A percentile compares a stretch with the other conserved stretches of the same genome.
These are phyloP conservation scores for Metschnikowia cubensis DNA, from an alignment of 805 yeast genomes.

Conservation along the genomic window DNA sequence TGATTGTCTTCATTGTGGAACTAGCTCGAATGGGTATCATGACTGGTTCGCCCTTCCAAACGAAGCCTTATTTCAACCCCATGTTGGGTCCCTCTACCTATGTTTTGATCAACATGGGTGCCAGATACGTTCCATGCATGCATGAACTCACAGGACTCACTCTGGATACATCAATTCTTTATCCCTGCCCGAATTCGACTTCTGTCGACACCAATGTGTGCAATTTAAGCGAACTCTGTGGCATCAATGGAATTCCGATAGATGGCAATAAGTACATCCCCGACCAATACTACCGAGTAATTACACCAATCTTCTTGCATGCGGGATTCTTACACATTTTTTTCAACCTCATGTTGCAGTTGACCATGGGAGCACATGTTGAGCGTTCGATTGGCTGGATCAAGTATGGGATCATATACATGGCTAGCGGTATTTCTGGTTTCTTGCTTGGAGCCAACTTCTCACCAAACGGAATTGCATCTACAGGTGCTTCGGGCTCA, in stretches of 20 bases:
- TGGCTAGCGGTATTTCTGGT: constrained; percentile 62
- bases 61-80: constrained; percentile 70
- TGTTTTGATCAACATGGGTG: constrained; percentile 63
- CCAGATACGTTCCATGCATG: constrained; percentile 72
- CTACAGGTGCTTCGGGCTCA: constrained; percentile 71
- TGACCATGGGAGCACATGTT: constrained; percentile 55
- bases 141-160: constrained; percentile 48
- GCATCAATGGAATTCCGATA: constrained; percentile 46
- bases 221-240: constrained; percentile 54
- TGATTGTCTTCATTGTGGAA: constrained; percentile 59
- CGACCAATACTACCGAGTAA: constrained; percentile 64
- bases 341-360: constrained; percentile 58
- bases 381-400: constrained; percentile 55
- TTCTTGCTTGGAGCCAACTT: constrained; percentile 66
- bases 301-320: constrained; percentile 68
- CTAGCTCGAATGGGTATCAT: constrained; percentile 50
- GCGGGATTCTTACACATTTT: constrained; percentile 70
- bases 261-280: constrained; percentile 40
- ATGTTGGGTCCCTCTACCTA: constrained; percentile 75
- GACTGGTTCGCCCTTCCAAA: constrained; percentile 64
- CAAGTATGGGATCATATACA: constrained; percentile 51
- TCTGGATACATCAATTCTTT: constrained; percentile 39
- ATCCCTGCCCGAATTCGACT: constrained; percentile 72
- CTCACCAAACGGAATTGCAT: constrained; percentile 61
- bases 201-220: constrained; percentile 52